Percentiles rank a stretch among this genome's conserved stretches.
phyloP scores from a whole-genome alignment of 345 rosid species.

The Trapa bicornis region DNA sequence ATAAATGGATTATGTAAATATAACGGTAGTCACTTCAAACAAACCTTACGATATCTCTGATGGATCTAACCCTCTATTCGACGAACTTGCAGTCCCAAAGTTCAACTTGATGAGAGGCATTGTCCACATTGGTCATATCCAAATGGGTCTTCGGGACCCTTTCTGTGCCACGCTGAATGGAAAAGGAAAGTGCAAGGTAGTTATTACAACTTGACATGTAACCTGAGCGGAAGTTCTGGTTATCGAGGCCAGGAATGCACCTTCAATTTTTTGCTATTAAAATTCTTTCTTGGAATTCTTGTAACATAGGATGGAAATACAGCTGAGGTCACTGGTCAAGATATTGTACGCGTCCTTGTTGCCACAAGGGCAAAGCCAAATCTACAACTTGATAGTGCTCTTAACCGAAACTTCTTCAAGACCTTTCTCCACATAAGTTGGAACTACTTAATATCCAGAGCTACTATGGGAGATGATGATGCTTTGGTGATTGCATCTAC shows the following conservation, averaged over 20 bases:
- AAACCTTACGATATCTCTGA: conserved; percentile 56
- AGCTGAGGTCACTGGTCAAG: no score
- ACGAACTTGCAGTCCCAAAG: conserved; percentile 43
- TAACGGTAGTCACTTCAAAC: conserved; percentile 76
- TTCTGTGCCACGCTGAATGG: conserved; percentile 40
- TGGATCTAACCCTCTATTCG: conserved; percentile 75
- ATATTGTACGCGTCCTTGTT: no score
- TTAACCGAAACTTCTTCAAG: no score
- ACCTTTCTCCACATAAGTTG: no score
- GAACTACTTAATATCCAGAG: no score
- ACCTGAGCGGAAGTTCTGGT: background rate
- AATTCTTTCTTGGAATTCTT: no score
- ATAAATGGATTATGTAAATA: conserved; percentile 74
- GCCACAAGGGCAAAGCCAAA: no score
- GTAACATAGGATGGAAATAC: no score
- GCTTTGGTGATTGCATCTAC: background rate
- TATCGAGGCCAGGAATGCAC: background rate
- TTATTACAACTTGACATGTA: background rate
- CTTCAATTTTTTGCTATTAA: background rate
- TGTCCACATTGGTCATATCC: conserved; percentile 86
- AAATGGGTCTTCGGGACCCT: conserved; percentile 55
- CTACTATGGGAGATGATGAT: no score
- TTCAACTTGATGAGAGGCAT: conserved; percentile 46
- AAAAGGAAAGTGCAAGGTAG: conserved; percentile 77
- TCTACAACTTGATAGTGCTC: no score